These are phyloP conservation scores for Panicum miliaceum DNA, from an alignment of 176 grass and related monocot genomes.

Conservation along the genomic window DNA sequence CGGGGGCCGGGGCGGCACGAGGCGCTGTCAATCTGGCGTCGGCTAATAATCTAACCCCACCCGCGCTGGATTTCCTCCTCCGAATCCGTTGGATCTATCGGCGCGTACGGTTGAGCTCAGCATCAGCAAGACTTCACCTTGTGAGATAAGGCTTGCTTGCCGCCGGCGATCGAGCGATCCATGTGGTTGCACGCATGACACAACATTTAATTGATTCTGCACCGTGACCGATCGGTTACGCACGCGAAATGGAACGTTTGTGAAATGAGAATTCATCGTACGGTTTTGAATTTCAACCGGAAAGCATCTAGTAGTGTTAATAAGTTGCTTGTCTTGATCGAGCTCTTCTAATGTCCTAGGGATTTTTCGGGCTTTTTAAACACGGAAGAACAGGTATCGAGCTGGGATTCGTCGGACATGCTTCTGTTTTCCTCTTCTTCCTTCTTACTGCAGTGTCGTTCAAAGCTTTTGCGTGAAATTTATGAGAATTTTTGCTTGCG, in stretches of 20 bases:
- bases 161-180: not conserved
- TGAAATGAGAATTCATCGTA: not conserved
- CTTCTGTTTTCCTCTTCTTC: not conserved
- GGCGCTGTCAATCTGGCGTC: conserved; percentile 22
- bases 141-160: not conserved
- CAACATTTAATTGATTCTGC: not conserved
- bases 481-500: not conserved
- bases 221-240: not conserved
- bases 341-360: not conserved
- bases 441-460: not conserved
- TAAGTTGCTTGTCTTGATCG: not conserved
- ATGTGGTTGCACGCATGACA: not conserved
- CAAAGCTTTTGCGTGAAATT: not conserved
- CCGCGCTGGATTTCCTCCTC: conserved; percentile 7
- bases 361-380: not conserved
- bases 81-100: not conserved
- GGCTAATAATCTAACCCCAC: conserved; percentile 7
- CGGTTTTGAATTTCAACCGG: not conserved
- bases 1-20: not conserved
- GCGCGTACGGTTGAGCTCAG: conserved; percentile 28
- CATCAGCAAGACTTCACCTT: conserved; percentile 5
- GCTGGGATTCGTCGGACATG: not conserved
- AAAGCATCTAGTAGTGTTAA: not conserved
- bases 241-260: not conserved
- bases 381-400: not conserved